A percentile compares a stretch with the other conserved stretches of the same genome.
These are phyloP conservation scores for Penicillium sp. DNA, from an alignment of 2,329 filamentous ascomycete genomes.

Conservation along the genomic window DNA sequence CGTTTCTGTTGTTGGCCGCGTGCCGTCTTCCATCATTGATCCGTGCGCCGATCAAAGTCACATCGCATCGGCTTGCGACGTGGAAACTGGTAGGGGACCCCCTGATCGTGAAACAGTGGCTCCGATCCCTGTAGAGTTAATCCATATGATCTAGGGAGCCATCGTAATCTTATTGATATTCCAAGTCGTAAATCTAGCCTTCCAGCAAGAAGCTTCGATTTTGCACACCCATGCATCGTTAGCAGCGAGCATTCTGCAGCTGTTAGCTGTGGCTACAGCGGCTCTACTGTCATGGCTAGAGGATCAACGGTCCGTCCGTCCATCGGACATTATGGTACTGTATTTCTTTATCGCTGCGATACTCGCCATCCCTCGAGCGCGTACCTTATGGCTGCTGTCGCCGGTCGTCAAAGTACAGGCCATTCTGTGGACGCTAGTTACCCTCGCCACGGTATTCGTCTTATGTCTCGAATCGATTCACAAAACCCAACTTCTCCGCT, in stretches of 20 bases:
- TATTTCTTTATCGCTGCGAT: constrained; percentile 13
- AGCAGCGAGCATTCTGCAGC: constrained; percentile 5
- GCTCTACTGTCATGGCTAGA: constrained; percentile 18
- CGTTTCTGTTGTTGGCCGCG: constrained; percentile 12
- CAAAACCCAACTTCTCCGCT: constrained; percentile 42
- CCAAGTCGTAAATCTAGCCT: constrained; percentile 9
- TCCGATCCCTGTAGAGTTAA: neutral
- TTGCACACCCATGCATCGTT: constrained; percentile 11
- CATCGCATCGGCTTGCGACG: constrained; percentile 15
- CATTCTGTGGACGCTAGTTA: constrained; percentile 26
- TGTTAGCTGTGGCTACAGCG: constrained; percentile 6
- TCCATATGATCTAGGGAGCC: neutral
- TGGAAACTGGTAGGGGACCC: constrained; percentile 25
- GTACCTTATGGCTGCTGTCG: constrained; percentile 17
- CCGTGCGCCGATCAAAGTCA: constrained; percentile 12
- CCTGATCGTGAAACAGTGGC: constrained; percentile 6
- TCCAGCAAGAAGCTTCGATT: constrained; percentile 1
- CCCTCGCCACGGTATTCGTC: constrained; percentile 44
- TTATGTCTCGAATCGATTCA: constrained; percentile 47
- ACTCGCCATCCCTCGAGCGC: constrained; percentile 11
- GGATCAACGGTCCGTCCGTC: constrained; percentile 17
- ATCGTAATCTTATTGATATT: constrained; percentile 6
- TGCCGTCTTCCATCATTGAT: constrained; percentile 8
- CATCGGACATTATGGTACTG: constrained; percentile 15
- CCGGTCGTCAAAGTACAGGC: constrained; percentile 19